Evolutionary conservation across 108 stramenopile species (phyloP), one percentile per base, ranked within the genome.

Genomic region (Chaetoceros muelleri): DNA sequence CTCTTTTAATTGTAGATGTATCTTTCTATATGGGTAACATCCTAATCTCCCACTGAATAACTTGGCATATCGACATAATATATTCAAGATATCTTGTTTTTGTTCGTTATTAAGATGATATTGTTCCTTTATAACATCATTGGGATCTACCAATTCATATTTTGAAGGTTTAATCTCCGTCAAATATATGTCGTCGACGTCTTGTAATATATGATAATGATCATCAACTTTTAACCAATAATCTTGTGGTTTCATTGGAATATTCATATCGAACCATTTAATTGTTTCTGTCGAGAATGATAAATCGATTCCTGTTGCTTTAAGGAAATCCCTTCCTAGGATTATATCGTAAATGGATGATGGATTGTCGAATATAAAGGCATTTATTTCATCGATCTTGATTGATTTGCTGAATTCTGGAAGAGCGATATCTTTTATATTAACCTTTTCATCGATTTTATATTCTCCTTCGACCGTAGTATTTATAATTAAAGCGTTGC

Each of bases 31-130:
- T 3, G 65, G 62, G 46, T 68, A 73, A 10, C 47, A n/a, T 1
- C 66, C 70, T 3, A 75, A 62, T 44, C 34, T 64, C 19, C 69
- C 69, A 56, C 55, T 24, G 47, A 75, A 71, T 28, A 75, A 25
- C 3, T 46, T 49, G 2, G 1, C 1, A 20, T 52, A 30, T 46
- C 54, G 28, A 25, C 16, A 18, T 0, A 73, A 24, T 1, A 64
- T 34, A n/a, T 50, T 49, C 25, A 10, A 5, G 13, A 40, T 5
- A 40, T 40, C 34, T 40, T 40, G 34, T 13, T 40, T 5, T 13
- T 40, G 5, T 40, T 40, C 34, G 5, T 40, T 40, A 40, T 40
- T 13, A 5, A 40, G 34, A 40, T 40, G 34, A 40, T 5, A 10
- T 40, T 40, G 34, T 40, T 40, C 13, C 13, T 5, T 13, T 10